phyloP scores from a whole-genome alignment of 495 filamentous ascomycete genomes.

The Bombardia bombarda region DNA sequence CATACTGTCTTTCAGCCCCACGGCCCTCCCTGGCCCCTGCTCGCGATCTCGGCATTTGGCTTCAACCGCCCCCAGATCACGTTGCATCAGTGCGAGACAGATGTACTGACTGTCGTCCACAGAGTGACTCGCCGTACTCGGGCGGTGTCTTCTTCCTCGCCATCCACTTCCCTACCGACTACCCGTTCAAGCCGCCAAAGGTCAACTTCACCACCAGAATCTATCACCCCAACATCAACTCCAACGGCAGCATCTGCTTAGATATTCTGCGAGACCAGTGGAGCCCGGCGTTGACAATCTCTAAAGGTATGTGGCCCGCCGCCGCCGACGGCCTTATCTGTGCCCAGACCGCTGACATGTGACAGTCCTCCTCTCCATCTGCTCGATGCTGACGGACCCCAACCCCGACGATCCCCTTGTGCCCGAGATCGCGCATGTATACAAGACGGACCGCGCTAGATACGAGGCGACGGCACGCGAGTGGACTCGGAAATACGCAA shows the following conservation, averaged over 20 bases:
- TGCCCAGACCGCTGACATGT: neutral
- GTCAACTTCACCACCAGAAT: slow-evolving; percentile 99
- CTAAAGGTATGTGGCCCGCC: slow-evolving; percentile 63
- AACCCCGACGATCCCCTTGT: slow-evolving; percentile 98
- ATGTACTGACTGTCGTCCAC: slow-evolving; percentile 10
- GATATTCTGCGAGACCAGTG: slow-evolving; percentile 98
- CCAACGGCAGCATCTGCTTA: slow-evolving; percentile 97
- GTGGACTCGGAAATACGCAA: slow-evolving; percentile 98
- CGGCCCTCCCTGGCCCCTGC: no score
- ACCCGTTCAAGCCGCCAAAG: slow-evolving; percentile 99
- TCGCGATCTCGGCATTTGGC: no score
- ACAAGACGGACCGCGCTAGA: slow-evolving; percentile 94
- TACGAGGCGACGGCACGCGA: slow-evolving; percentile 97
- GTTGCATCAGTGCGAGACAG: neutral
- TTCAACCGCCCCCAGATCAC: no score
- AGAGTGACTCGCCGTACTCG: slow-evolving; percentile 93
- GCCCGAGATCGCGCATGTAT: slow-evolving; percentile 97
- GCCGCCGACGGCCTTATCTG: neutral
- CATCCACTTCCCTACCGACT: slow-evolving; percentile 99
- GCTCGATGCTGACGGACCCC: slow-evolving; percentile 98
- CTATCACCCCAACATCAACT: slow-evolving; percentile 99
- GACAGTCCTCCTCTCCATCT: slow-evolving; percentile 91
- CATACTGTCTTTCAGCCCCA: neutral
- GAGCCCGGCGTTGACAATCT: slow-evolving; percentile 97
- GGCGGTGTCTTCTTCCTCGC: slow-evolving; percentile 97